Evolutionary conservation across 2,329 filamentous ascomycete genomes (phyloP).

Genomic region (Stagonosporopsis chrysanthemi): DNA sequence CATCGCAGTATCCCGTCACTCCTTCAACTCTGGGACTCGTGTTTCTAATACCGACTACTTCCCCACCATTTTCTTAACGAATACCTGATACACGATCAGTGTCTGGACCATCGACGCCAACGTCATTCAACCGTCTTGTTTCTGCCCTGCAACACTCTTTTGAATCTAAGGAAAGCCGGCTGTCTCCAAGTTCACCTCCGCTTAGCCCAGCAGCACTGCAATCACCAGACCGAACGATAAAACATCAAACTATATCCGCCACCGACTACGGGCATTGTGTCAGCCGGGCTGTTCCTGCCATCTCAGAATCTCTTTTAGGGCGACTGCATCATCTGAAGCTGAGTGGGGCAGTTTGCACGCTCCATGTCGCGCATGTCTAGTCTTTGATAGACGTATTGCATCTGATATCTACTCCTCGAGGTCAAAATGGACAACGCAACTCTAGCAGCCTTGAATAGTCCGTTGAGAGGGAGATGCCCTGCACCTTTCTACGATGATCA

Average conservation of each 20-base stretch:
- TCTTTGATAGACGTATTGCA: constrained; percentile 23
- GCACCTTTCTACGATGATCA: constrained; percentile 72
- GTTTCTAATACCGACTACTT: constrained; percentile 34
- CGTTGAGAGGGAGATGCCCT: constrained; percentile 65
- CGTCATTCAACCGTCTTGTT: constrained; percentile 29
- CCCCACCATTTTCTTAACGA: constrained; percentile 30
- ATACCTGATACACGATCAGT: constrained; percentile 16
- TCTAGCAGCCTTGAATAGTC: constrained; percentile 24
- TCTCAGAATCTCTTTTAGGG: neutral
- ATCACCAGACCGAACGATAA: constrained; percentile 23
- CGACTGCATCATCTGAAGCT: neutral
- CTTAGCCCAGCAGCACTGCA: constrained; percentile 31
- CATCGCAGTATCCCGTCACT: constrained; percentile 35
- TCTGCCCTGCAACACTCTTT: constrained; percentile 34
- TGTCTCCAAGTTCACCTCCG: constrained; percentile 38
- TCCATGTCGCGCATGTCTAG: constrained; percentile 35
- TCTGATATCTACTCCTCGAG: neutral
- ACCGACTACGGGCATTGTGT: constrained; percentile 15
- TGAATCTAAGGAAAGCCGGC: constrained; percentile 10
- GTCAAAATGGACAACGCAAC: constrained; percentile 44
- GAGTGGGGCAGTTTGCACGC: neutral
- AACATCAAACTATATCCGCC: constrained; percentile 19
- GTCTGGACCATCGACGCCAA: constrained; percentile 22
- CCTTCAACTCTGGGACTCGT: constrained; percentile 31
- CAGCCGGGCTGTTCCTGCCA: constrained; percentile 16